Percentiles rank a stretch among this genome's conserved stretches.
phyloP scores from a whole-genome alignment of 495 filamentous ascomycete genomes.

The Jackrogersella minutella region DNA sequence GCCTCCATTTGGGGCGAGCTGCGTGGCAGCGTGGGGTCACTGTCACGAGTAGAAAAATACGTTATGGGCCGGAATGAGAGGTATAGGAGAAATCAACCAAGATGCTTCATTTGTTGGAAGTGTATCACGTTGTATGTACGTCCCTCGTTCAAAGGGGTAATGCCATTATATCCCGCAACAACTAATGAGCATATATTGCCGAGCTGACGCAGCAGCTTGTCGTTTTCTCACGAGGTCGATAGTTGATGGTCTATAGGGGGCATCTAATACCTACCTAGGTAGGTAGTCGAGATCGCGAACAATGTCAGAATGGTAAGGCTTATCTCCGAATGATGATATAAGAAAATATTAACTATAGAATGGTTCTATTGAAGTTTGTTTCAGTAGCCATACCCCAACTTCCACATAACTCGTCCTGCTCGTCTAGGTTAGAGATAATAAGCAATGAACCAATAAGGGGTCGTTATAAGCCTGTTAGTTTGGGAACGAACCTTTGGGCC shows the following conservation, averaged over 20 bases:
- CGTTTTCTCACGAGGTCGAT: slow-evolving; percentile 6
- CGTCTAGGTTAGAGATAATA: slow-evolving; percentile 7
- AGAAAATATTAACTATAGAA: slow-evolving; percentile 19
- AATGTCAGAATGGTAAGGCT: neutral
- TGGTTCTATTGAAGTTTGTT: slow-evolving; percentile 1
- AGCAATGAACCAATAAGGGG: slow-evolving; percentile 9
- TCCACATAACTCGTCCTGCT: slow-evolving; percentile 3
- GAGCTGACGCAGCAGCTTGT: slow-evolving; percentile 24
- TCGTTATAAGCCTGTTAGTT: slow-evolving; percentile 6
- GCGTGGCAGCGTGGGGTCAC: slow-evolving; percentile 40
- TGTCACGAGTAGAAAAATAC: slow-evolving; percentile 24
- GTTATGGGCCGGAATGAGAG: slow-evolving; percentile 13
- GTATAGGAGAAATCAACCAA: slow-evolving; percentile 28
- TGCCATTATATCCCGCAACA: slow-evolving; percentile 36
- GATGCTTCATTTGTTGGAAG: slow-evolving; percentile 21
- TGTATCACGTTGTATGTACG: slow-evolving; percentile 33
- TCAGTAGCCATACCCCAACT: slow-evolving; percentile 3
- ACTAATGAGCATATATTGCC: slow-evolving; percentile 13
- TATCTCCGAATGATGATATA: slow-evolving; percentile 4
- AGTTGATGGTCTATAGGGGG: neutral
- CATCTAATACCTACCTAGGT: no score
- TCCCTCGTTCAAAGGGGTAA: slow-evolving; percentile 32
- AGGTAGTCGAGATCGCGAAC: neutral
- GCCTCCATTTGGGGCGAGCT: slow-evolving; percentile 34
- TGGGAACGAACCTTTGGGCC: slow-evolving; percentile 4